These are phyloP conservation scores for Ascocoryne sarcoides DNA, from an alignment of 2,329 filamentous ascomycete genomes.

Conservation along the genomic window DNA sequence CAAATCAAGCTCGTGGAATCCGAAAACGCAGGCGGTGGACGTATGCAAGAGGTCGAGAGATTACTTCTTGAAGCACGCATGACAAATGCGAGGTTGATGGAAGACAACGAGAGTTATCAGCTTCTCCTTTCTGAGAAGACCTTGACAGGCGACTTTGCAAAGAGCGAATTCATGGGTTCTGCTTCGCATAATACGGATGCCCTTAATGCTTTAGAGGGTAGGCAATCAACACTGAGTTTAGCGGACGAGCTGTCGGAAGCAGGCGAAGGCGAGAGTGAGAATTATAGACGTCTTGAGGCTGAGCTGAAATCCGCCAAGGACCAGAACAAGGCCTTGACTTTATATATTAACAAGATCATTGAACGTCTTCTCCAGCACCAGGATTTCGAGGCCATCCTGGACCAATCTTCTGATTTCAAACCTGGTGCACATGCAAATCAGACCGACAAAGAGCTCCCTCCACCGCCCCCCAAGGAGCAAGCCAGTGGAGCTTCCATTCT, in stretches of 20 bases:
- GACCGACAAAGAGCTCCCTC: conserved; percentile 74
- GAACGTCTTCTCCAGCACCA: conserved; percentile 88
- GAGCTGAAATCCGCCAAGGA: conserved; percentile 78
- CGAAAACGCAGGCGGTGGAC: conserved; percentile 84
- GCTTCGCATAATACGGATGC: conserved; percentile 53
- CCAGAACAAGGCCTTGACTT: conserved; percentile 91
- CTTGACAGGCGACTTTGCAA: conserved; percentile 84
- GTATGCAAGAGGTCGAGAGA: conserved; percentile 82
- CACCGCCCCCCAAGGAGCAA: conserved; percentile 48
- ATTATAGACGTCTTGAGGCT: conserved; percentile 60
- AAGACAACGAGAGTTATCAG: conserved; percentile 98
- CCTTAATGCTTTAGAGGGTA: conserved; percentile 54
- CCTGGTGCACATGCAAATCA: conserved; percentile 24
- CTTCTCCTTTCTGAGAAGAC: conserved; percentile 91
- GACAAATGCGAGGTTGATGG: conserved; percentile 92
- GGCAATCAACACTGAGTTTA: conserved; percentile 50
- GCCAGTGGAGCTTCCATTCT: conserved; percentile 41
- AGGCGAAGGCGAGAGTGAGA: conserved; percentile 52
- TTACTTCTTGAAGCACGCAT: conserved; percentile 86
- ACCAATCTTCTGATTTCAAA: conserved; percentile 63
- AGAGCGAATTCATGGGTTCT: conserved; percentile 66
- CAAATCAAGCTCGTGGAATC: conserved; percentile 94
- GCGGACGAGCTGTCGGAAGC: conserved; percentile 82
- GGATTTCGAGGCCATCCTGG: conserved; percentile 88
- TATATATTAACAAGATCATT: conserved; percentile 99